phyloP scores from a whole-genome alignment of 2,329 filamentous ascomycete species.

The Thielaviopsis populi region DNA sequence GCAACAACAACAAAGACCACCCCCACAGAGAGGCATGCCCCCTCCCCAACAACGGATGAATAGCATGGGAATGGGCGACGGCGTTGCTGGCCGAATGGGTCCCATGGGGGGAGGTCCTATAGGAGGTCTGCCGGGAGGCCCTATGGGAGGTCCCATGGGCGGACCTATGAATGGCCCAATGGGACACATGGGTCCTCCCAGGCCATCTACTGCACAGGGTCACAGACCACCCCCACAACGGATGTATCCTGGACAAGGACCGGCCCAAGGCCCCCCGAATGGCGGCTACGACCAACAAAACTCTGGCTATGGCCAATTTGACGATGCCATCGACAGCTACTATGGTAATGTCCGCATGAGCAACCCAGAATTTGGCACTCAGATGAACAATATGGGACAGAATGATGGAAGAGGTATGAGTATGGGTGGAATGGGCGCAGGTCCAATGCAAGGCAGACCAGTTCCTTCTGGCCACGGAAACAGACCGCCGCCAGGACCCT shows the following conservation, averaged over 20 bases:
- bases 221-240: slow-evolving; percentile 39
- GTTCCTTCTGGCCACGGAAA: slow-evolving; percentile 17
- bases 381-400: slow-evolving; percentile 9
- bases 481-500: neutral
- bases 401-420: slow-evolving; percentile 13
- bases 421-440: slow-evolving; percentile 5
- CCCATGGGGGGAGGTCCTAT: slow-evolving; percentile 24
- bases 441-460: slow-evolving; percentile 7
- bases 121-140: neutral
- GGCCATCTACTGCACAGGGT: slow-evolving; percentile 39
- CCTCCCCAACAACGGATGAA: slow-evolving; percentile 26
- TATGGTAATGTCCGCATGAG: slow-evolving; percentile 21
- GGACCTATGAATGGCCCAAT: slow-evolving; percentile 3
- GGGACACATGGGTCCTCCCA: slow-evolving; percentile 8
- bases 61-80: slow-evolving; percentile 32
- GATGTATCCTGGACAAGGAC: slow-evolving; percentile 33
- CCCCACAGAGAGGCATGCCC: slow-evolving; percentile 21
- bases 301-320: slow-evolving; percentile 17
- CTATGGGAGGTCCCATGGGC: slow-evolving; percentile 1
- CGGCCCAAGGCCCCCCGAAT: slow-evolving; percentile 22
- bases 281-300: slow-evolving; percentile 14
- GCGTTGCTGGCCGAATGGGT: slow-evolving; percentile 24
- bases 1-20: slow-evolving; percentile 26
- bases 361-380: slow-evolving; percentile 20
- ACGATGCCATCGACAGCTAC: slow-evolving; percentile 21